These are phyloP conservation scores for Chenopodium album DNA, from an alignment of 148 eudicot genomes.

Conservation along the genomic window DNA sequence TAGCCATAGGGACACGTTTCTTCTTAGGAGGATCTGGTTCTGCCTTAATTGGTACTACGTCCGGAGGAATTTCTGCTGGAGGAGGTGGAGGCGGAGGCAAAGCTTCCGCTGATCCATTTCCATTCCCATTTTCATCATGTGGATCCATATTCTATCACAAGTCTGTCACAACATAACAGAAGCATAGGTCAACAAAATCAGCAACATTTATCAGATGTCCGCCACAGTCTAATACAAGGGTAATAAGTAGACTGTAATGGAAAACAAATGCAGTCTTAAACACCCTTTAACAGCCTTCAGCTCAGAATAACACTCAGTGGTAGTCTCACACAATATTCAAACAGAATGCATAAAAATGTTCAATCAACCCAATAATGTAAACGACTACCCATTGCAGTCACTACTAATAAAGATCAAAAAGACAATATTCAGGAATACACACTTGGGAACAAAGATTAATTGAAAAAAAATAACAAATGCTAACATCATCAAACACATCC, in stretches of 20 bases:
- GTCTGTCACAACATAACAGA: not conserved
- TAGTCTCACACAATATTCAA: no score
- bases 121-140: slow-evolving; percentile 24
- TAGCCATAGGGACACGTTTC: slow-evolving; percentile 67
- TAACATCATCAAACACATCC: no score
- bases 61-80: slow-evolving; percentile 44
- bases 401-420: no score
- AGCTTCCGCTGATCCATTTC: slow-evolving; percentile 46
- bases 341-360: no score
- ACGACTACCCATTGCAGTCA: no score
- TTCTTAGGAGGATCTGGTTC: slow-evolving; percentile 48
- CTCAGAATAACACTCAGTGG: no score
- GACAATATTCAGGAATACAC: no score
- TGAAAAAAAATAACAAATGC: no score
- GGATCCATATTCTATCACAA: slow-evolving; percentile 28
- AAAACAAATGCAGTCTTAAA: not conserved
- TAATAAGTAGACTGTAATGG: not conserved
- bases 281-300: no score
- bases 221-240: not conserved
- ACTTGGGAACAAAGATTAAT: no score
- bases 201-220: not conserved
- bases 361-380: no score
- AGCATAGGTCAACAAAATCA: not conserved
- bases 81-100: slow-evolving; percentile 80
- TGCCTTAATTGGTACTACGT: slow-evolving; percentile 51